phyloP scores from a whole-genome alignment of 257 asterid species.

The Hygrophila difformis region DNA sequence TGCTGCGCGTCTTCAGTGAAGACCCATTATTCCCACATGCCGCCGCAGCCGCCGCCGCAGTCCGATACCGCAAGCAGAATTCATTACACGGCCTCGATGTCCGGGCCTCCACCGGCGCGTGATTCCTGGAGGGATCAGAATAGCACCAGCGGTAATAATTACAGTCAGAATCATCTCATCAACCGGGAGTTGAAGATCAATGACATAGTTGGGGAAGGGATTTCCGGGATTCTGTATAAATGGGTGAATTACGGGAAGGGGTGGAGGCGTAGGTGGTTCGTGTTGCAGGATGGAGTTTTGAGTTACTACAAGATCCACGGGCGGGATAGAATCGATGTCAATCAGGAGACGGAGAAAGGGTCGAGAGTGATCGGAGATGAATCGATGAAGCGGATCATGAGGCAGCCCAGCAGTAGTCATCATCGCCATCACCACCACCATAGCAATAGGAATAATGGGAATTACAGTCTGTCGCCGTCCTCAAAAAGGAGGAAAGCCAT shows the following conservation, averaged over 20 bases:
- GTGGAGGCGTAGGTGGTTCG: constrained; percentile 96
- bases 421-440: constrained; percentile 16
- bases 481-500: constrained; percentile 47
- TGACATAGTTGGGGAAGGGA: constrained; percentile 76
- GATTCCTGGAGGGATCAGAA: constrained; percentile 19
- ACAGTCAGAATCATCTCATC: constrained; percentile 19
- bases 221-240: constrained; percentile 68
- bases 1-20: constrained; percentile 49
- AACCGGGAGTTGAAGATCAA: constrained; percentile 57
- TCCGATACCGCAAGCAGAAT: constrained; percentile 20
- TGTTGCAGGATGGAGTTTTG: constrained; percentile 88
- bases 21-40: constrained; percentile 26
- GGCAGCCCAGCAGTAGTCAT: constrained; percentile 14
- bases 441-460: constrained; percentile 23
- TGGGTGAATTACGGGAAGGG: constrained; percentile 99
- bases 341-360: constrained; percentile 62
- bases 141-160: constrained; percentile 9
- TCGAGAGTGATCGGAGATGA: constrained; percentile 84
- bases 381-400: constrained; percentile 43
- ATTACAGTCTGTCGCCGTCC: constrained; percentile 26
- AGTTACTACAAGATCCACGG: constrained; percentile 95
- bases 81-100: constrained; percentile 24
- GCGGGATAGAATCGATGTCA: constrained; percentile 62
- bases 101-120: constrained; percentile 35
- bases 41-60: constrained; percentile 22